phyloP scores from a whole-genome alignment of 768 basidiomycete genomes.

The Pleurotus citrinopileatus region DNA sequence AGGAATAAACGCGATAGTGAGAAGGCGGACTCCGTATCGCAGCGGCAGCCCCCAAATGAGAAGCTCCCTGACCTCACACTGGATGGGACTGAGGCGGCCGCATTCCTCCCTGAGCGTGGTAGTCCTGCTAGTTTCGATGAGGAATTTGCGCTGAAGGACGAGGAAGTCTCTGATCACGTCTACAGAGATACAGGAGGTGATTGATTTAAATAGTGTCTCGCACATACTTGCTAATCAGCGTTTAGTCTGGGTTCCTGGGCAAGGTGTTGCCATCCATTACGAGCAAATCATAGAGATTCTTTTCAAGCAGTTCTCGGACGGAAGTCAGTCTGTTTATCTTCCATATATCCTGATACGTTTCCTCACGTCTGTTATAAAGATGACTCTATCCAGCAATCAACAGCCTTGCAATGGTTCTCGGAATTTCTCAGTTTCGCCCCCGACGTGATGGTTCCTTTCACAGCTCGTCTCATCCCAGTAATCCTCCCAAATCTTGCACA shows the following conservation, averaged over 20 bases:
- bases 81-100: constrained; percentile 54
- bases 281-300: constrained; percentile 91
- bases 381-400: constrained; percentile 92
- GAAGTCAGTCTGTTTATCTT: constrained; percentile 81
- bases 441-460: constrained; percentile 93
- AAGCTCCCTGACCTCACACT: constrained; percentile 57
- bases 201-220: constrained; percentile 12
- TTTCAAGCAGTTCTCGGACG: constrained; percentile 70
- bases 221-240: constrained; percentile 13
- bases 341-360: too few species aligned
- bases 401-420: constrained; percentile 89
- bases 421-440: constrained; percentile 86
- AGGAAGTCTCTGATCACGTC: constrained; percentile 45
- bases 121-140: constrained; percentile 35
- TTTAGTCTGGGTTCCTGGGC: constrained; percentile 87
- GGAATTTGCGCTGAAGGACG: constrained; percentile 40
- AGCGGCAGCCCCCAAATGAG: constrained; percentile 46
- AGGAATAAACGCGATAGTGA: constrained; percentile 38
- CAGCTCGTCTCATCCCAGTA: constrained; percentile 88
- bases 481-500: constrained; percentile 95
- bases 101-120: constrained; percentile 55
- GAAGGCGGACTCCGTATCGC: constrained; percentile 38
- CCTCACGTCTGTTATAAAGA: constrained; percentile 42
- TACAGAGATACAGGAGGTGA: constrained; percentile 65
- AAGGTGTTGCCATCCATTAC: constrained; percentile 91